Conservation (phyloP, 73 alveolate species). For the Paramecium primaurelia region DNA sequence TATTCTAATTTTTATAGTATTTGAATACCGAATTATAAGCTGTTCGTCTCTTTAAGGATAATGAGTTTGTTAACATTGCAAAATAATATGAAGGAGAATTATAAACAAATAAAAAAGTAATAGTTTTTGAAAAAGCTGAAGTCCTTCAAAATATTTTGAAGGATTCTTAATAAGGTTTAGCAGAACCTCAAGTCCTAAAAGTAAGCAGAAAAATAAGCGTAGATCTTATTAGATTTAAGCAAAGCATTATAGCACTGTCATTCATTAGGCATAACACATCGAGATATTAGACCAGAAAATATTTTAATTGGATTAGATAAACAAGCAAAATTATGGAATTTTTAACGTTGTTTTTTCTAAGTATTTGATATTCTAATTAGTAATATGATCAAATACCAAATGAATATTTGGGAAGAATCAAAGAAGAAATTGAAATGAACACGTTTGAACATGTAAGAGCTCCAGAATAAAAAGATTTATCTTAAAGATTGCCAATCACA, state of each 20-base stretch:
- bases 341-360: not conserved
- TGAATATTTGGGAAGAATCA: not conserved
- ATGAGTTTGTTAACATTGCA: not conserved
- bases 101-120: not conserved
- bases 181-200: not conserved
- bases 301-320: not conserved
- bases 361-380: not conserved
- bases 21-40: slow-evolving; percentile 3
- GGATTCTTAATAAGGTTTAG: not conserved
- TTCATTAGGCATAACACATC: slow-evolving; percentile 6
- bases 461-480: slow-evolving; percentile 46
- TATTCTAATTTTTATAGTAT: not conserved
- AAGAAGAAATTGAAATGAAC: slow-evolving; percentile 41
- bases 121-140: slow-evolving; percentile 18
- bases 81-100: not conserved
- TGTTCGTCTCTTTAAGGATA: not conserved
- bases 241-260: slow-evolving; percentile 39
- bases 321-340: slow-evolving; percentile 16
- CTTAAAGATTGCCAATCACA: not conserved
- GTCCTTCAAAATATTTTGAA: not conserved
- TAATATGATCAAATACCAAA: not conserved
- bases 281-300: slow-evolving; percentile 56
- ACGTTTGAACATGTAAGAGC: slow-evolving; percentile 54
- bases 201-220: not conserved
- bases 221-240: slow-evolving; percentile 38